Evolutionary conservation across 2,329 filamentous ascomycete species (phyloP), one percentile per base, ranked within the genome.

Genomic region (Calonectria pseudoturangicola): DNA sequence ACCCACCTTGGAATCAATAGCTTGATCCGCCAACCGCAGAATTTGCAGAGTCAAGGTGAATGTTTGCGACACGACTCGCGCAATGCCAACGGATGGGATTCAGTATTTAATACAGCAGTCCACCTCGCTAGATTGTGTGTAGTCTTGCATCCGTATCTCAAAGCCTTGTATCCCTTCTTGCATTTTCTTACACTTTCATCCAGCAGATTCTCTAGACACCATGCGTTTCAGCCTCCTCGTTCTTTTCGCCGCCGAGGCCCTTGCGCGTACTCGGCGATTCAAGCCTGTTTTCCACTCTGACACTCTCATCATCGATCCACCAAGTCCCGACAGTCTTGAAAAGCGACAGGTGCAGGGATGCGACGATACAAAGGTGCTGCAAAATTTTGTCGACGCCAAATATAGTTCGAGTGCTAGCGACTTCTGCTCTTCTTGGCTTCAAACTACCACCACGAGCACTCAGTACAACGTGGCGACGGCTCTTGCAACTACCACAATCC

Each of bases 371-470:
- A 60, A 60, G 10, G 21, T 13, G 1, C 27, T 60, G 54, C 54
- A 9, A 27, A 60, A 60, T 28, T 41, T 60, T 16, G n/a, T 60
- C 2, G 33, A 58, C 18, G n/a, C 54, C 15, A 60, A 33, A 13
- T 60, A 60, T 21, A 18, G 21, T 13, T 60, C 54, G 3, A 60
- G 33, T 4, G 54, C 54, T 6, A 60, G 54, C 21, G 33, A 28
- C 12, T 60, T 60, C 15, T 60, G 54, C 33, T 60, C 54, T 15
- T 27, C 36, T 18, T 60, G 54, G 54, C 54, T 60, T 18, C 54
- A 60, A 25, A 41, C 54, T 8, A 60, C 54, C 39, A 41, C 54
- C 4, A 60, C 54, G 13, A 60, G 54, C 54, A 60, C 54, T 16
- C n/a, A 60, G 54, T 25, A 27, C 21, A 60, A 60, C 27, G 54